These are phyloP conservation scores for Arthroderma sp. DNA, from an alignment of 2,329 filamentous ascomycete genomes.

Conservation along the genomic window DNA sequence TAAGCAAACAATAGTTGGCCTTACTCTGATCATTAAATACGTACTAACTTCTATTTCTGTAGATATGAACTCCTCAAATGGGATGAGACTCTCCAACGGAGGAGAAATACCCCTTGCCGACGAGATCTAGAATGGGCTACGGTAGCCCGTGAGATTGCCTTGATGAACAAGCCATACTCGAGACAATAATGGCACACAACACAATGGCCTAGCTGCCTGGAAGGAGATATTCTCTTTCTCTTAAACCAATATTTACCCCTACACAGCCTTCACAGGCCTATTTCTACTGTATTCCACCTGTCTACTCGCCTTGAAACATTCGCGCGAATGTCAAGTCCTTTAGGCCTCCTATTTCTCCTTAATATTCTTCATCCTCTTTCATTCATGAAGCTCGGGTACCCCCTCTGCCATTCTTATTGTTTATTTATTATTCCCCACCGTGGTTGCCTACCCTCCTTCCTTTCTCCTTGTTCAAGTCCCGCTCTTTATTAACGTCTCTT, in stretches of 20 bases:
- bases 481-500: not conserved
- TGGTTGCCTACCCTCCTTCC: not conserved
- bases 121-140: slow-evolving; percentile 86
- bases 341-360: not conserved
- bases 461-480: not conserved
- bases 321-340: not conserved
- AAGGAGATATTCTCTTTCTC: not conserved
- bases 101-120: slow-evolving; percentile 44
- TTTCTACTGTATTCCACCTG: not conserved
- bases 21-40: not conserved
- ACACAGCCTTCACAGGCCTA: not conserved
- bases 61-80: slow-evolving; percentile 82
- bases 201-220: not conserved
- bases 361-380: not conserved
- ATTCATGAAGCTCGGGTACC: not conserved
- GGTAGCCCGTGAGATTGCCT: slow-evolving; percentile 76
- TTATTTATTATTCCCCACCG: not conserved
- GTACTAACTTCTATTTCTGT: not conserved
- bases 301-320: not conserved
- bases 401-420: not conserved
- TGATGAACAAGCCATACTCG: slow-evolving; percentile 88
- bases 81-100: slow-evolving; percentile 63
- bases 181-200: slow-evolving; percentile 7
- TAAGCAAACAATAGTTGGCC: too few species aligned
- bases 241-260: not conserved